Evolutionary conservation across 2,329 filamentous ascomycete species (phyloP), one percentile per base, ranked within the genome.

Genomic region (Fusarium staphyleae): DNA sequence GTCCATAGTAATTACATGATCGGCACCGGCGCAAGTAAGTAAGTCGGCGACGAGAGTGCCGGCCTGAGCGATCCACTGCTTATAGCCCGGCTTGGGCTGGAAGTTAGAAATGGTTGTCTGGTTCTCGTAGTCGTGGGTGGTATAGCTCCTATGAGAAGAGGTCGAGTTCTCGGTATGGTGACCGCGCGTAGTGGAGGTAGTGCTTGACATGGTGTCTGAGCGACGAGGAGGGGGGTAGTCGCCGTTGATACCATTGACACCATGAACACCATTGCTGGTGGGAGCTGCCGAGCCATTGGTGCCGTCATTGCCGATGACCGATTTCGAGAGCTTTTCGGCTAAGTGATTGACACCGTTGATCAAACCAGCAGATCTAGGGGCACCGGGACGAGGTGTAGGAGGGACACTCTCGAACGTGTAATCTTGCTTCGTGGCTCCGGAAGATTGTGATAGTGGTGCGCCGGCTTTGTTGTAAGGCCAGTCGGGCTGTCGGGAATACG

Each of bases 1-100:
- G 71, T 99, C 95, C 90, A 99, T 96, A 26, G 93, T 97, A 72
- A 98, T 97, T 71, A 96, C 88, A 75, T 98, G 95, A 73, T 99
- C 93, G 37, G 95, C 92, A 62, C 95, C 95, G 60, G 95, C 93
- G 75, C 93, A 97, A 33, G 92, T 97, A 62, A 99, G 81, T 36
- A 99, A 85, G 72, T 98, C 93, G 43, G 95, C 95, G 41, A 99
- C 89, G 51, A 99, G 83, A 24, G 93, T 98, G 55, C 95, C 95
- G 34, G 95, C 93, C 77, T 98, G 95, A 16, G 95, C 95, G 60
- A 99, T 93, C 95, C 95, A 99, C 77, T 96, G 91, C 78, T 95
- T 95, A 75, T 99, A 99, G 43, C 95, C 95, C 7, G 93, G 91
- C 71, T 93, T 93, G 15, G 91, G 87, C 72, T 91, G 85, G 72